Evolutionary conservation across 495 filamentous ascomycete genomes (phyloP).

Genomic region (Xylaria bambusicola): DNA sequence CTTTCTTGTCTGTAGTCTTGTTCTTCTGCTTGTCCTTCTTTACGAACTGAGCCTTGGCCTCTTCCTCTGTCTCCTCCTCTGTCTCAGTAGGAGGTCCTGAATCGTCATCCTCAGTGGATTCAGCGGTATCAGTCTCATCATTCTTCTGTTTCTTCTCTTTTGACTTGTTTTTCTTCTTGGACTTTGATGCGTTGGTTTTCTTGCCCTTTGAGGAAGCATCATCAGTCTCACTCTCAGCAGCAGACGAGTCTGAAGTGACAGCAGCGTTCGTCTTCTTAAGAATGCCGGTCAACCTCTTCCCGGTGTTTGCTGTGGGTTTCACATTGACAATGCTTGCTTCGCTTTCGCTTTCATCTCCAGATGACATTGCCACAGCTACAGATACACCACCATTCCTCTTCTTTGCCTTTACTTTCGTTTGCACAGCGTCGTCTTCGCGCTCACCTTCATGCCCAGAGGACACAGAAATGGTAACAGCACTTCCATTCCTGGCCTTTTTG

Average conservation of each 20-base stretch:
- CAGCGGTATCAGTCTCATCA: constrained; percentile 7
- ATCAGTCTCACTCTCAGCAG: constrained; percentile 1
- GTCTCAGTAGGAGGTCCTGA: constrained; percentile 15
- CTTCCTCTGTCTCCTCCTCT: constrained; percentile 19
- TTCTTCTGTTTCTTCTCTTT: constrained; percentile 26
- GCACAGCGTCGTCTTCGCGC: constrained; percentile 3
- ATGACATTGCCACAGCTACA: constrained; percentile 3
- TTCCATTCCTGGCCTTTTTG: neutral
- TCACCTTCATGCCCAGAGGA: constrained; percentile 12
- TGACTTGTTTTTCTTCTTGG: constrained; percentile 13
- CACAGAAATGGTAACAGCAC: neutral
- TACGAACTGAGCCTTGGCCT: neutral
- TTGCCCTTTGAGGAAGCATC: neutral
- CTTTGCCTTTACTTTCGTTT: constrained; percentile 1
- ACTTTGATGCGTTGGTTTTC: neutral
- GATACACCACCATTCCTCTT: constrained; percentile 2
- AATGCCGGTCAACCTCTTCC: too few relatives aligned
- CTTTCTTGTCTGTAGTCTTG: constrained; percentile 8
- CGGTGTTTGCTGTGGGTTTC: neutral
- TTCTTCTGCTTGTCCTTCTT: constrained; percentile 13
- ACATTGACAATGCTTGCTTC: constrained; percentile 12
- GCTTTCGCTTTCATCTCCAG: constrained; percentile 14
- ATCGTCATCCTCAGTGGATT: constrained; percentile 11
- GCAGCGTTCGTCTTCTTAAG: neutral
- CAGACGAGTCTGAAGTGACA: constrained; percentile 1